phyloP scores from a whole-genome alignment of 2,329 filamentous ascomycete species.

The Fusarium denticulatum region DNA sequence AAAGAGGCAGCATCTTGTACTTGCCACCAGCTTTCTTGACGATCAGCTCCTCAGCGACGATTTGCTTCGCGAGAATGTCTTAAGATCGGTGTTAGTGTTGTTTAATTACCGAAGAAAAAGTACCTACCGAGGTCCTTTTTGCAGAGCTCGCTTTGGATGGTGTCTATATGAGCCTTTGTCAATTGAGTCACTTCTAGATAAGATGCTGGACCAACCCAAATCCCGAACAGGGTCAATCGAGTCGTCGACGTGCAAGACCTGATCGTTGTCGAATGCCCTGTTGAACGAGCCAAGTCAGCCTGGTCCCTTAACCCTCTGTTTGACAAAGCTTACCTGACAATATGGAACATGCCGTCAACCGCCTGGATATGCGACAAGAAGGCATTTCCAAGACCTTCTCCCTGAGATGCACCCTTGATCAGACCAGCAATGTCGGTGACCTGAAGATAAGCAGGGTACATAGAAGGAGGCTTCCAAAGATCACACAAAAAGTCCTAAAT shows the following conservation, averaged over 20 bases:
- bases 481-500: conserved; percentile 56
- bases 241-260: conserved; percentile 58
- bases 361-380: conserved; percentile 58
- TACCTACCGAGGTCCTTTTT: conserved; percentile 51
- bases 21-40: conserved; percentile 56
- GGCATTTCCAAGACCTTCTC: conserved; percentile 56
- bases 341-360: conserved; percentile 58
- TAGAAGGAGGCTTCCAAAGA: conserved; percentile 57
- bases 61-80: conserved; percentile 53
- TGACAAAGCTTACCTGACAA: conserved; percentile 49
- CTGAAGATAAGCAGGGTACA: conserved; percentile 57
- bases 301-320: rapidly evolving
- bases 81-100: background rate
- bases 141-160: conserved; percentile 43
- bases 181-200: background rate
- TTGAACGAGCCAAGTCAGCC: conserved; percentile 5
- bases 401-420: conserved; percentile 56
- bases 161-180: conserved; percentile 23
- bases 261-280: conserved; percentile 56
- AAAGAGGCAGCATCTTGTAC: conserved; percentile 58
- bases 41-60: conserved; percentile 52
- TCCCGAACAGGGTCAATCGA: conserved; percentile 57
- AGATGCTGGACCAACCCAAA: conserved; percentile 46
- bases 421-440: conserved; percentile 58
- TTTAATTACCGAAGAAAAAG: rapidly evolving